phyloP scores from a whole-genome alignment of 495 filamentous ascomycete genomes.

The Rusavskia elegans region DNA sequence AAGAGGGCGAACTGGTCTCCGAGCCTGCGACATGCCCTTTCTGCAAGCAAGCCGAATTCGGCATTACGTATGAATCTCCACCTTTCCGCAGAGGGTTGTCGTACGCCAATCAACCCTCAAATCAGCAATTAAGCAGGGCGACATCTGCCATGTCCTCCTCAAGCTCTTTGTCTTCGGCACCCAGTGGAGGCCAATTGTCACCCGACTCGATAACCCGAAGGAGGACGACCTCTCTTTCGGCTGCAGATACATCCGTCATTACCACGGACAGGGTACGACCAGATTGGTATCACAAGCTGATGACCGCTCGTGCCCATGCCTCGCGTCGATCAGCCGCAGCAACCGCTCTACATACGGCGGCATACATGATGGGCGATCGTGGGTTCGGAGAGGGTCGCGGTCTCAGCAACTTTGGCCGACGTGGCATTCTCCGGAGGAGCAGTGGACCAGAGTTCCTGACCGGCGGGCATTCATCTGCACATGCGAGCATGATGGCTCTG shows the following conservation, averaged over 20 bases:
- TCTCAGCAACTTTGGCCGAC: slow-evolving; percentile 28
- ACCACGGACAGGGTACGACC: slow-evolving; percentile 84
- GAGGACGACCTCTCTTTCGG: slow-evolving; percentile 69
- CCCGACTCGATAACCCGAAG: slow-evolving; percentile 30
- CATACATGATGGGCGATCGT: slow-evolving; percentile 71
- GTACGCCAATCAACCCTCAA: slow-evolving; percentile 38
- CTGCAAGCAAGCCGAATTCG: slow-evolving; percentile 88
- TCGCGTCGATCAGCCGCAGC: slow-evolving; percentile 81
- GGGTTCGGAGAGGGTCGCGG: slow-evolving; percentile 31
- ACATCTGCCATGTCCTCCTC: slow-evolving; percentile 61
- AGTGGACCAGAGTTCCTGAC: slow-evolving; percentile 19
- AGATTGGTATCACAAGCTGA: slow-evolving; percentile 85
- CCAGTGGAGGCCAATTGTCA: slow-evolving; percentile 14
- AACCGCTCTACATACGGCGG: slow-evolving; percentile 86
- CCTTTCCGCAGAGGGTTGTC: slow-evolving; percentile 72
- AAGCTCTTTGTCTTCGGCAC: slow-evolving; percentile 29
- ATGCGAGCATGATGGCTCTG: slow-evolving; percentile 33
- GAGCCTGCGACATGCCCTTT: slow-evolving; percentile 92
- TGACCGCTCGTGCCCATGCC: slow-evolving; percentile 67
- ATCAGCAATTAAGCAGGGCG: slow-evolving; percentile 27
- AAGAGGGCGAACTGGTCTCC: slow-evolving; percentile 61
- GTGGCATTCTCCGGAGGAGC: slow-evolving; percentile 28
- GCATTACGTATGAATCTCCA: slow-evolving; percentile 78
- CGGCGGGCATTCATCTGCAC: slow-evolving; percentile 27
- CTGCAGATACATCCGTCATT: slow-evolving; percentile 64